phyloP scores from a whole-genome alignment of 352 stramenopile species.

The Phytophthora pluvialis region DNA sequence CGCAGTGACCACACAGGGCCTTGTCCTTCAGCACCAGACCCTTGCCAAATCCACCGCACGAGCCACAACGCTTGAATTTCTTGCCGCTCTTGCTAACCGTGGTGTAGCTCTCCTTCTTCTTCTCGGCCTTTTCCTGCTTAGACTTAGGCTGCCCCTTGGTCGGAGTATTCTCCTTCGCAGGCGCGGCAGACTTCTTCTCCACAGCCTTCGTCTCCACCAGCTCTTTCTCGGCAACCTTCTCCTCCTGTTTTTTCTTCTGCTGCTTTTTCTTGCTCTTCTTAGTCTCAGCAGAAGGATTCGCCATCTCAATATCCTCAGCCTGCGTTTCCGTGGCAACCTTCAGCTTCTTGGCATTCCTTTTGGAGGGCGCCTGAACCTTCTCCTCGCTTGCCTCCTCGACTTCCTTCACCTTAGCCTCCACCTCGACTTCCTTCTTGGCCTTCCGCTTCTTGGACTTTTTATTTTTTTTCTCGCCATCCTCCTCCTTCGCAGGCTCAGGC shows the following conservation, averaged over 20 bases:
- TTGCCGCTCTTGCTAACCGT: constrained; percentile 67
- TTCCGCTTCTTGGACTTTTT: constrained; percentile 58
- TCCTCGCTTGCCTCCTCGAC: constrained; percentile 31
- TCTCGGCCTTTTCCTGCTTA: constrained; percentile 32
- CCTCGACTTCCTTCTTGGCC: constrained; percentile 32
- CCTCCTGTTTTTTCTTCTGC: constrained; percentile 18
- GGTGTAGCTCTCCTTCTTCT: constrained; percentile 40
- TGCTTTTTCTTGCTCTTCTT: constrained; percentile 39
- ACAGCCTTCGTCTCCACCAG: background rate
- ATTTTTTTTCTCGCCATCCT: constrained; percentile 34
- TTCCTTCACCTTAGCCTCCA: constrained; percentile 38
- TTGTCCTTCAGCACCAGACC: constrained; percentile 70
- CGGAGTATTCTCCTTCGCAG: constrained; percentile 15
- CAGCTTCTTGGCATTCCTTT: constrained; percentile 46
- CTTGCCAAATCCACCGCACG: constrained; percentile 79
- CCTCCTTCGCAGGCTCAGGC: constrained; percentile 10
- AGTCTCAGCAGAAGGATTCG: constrained; percentile 6
- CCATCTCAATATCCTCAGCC: constrained; percentile 29
- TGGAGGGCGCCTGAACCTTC: constrained; percentile 26
- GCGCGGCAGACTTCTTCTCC: constrained; percentile 29
- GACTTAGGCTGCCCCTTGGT: constrained; percentile 31
- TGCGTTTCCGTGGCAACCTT: constrained; percentile 38
- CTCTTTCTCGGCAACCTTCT: constrained; percentile 9
- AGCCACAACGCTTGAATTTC: constrained; percentile 75
- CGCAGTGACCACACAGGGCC: constrained; percentile 74